phyloP scores from a whole-genome alignment of 2,329 filamentous ascomycete species.

The Talaromyces albobiverticillius region DNA sequence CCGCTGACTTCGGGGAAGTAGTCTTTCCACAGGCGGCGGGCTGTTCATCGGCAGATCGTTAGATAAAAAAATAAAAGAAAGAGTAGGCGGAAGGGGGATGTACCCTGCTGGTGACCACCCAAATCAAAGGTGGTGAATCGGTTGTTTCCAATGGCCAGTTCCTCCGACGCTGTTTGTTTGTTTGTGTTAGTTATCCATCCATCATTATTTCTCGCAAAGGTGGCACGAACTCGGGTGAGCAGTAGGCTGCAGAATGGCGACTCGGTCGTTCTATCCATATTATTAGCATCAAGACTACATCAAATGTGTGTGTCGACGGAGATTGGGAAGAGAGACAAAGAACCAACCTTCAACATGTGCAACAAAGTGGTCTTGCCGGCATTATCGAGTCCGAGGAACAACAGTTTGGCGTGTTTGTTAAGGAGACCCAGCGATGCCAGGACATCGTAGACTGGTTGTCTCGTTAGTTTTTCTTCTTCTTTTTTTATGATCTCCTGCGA shows the following conservation, averaged over 20 bases:
- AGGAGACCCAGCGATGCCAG: constrained; percentile 81
- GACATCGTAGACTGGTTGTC: constrained; percentile 73
- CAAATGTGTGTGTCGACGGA: too few species aligned
- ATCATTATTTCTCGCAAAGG: constrained; percentile 10
- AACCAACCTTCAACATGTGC: constrained; percentile 85
- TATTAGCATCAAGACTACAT: not conserved
- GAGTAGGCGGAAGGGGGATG: constrained; percentile 41
- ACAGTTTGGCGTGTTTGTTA: constrained; percentile 94
- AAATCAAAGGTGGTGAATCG: constrained; percentile 94
- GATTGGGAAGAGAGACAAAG: not conserved
- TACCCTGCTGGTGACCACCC: constrained; percentile 86
- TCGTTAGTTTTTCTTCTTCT: not conserved
- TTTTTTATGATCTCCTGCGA: not conserved
- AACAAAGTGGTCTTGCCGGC: constrained; percentile 91
- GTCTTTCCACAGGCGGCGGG: constrained; percentile 91
- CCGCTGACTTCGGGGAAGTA: constrained; percentile 96
- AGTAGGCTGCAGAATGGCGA: constrained; percentile 85
- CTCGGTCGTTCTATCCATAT: constrained; percentile 74
- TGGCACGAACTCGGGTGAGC: constrained; percentile 74
- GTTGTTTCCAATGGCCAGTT: constrained; percentile 88
- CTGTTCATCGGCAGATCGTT: constrained; percentile 46
- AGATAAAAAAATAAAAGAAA: not conserved
- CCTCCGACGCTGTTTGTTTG: constrained; percentile 69
- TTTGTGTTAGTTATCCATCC: not conserved
- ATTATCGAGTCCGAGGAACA: constrained; percentile 91